Base-by-base conservation (phyloP, 2,329 filamentous ascomycete genomes). In the Raffaelea deltoideospora region DNA sequence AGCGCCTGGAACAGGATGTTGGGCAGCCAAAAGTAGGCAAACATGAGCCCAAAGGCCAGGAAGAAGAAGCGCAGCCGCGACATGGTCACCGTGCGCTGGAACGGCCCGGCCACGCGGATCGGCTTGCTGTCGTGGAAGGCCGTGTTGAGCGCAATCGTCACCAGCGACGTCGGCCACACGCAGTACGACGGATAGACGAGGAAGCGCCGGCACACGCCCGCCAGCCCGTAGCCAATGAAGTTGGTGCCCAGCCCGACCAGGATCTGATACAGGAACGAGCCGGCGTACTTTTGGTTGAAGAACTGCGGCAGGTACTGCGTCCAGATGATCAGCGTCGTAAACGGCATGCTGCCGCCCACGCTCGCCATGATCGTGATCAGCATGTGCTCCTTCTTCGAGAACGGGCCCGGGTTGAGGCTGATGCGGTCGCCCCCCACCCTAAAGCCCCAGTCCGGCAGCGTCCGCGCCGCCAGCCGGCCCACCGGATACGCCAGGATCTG, bases 281-380 rank as follows among this genome's bases (percentile, higher is more conserved):
- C 55, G 2, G 64, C 65, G 39, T 63, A 70, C 0, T 24, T 2
- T 13, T 34, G 28, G 34, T 35, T 32, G 30, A 35, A 37, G 46
- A 61, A 71, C 20, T 35, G 23, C 23, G 33, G 33, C 14, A 41
- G 26, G 13, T 47, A 59, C 48, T 69, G 66, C 3, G 59, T 61
- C 62, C 63, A 67, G 33, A 67, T 57, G 27, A n/a, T 21, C 10
- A 37, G 10, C 30, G 69, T 61, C 41, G 63, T 60, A 46, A 61
- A 53, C 65, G 11, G 57, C 48, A n/a, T n/a, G 19, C 55, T 56
- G 45, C 55, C 61, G 10, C 64, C 63, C 10, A 68, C 41, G 49
- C 78, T 77, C 37, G 76, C 71, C 67, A 72, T 72, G 50, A 72
- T 69, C 22, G 64, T 61, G 41, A 73, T 67, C 34, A 73, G 52